Percentiles rank a stretch among this genome's conserved stretches.
phyloP scores from a whole-genome alignment of 768 basidiomycete genomes.

The Leucosporidium scottii region DNA sequence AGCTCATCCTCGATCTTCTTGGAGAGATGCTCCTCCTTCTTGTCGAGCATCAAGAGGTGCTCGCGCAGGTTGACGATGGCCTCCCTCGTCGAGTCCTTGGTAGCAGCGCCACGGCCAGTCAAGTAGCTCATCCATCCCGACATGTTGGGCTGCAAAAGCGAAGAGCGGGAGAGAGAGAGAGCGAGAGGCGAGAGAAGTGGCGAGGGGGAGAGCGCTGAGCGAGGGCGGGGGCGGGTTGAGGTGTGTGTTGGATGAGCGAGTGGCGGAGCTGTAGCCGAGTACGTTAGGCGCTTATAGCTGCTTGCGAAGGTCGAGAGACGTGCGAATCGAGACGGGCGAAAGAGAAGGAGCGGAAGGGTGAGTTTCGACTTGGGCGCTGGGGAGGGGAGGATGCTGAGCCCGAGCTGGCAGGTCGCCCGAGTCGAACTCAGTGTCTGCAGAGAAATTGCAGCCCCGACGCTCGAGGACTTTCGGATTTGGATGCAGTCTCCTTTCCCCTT shows the following conservation, averaged over 20 bases:
- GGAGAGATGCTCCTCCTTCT: constrained; percentile 95
- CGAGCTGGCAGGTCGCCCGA: too few species aligned
- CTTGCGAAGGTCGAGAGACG: too few species aligned
- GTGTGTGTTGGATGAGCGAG: background rate
- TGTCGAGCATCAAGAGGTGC: constrained; percentile 94
- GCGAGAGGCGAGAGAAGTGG: background rate
- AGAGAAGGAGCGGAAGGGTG: too few species aligned
- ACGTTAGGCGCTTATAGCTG: too few species aligned
- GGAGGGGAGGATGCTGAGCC: too few species aligned
- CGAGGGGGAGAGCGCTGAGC: background rate
- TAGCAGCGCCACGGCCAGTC: constrained; percentile 60
- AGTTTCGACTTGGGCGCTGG: too few species aligned
- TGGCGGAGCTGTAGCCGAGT: too few species aligned
- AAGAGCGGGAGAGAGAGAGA: background rate
- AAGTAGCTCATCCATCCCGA: constrained; percentile 75
- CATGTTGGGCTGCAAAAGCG: constrained; percentile 38
- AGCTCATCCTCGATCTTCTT: constrained; percentile 94
- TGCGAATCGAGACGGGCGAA: too few species aligned
- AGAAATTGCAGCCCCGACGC: too few species aligned
- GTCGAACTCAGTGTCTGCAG: too few species aligned
- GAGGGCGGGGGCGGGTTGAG: background rate
- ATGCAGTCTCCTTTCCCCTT: too few species aligned
- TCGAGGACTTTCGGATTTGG: too few species aligned
- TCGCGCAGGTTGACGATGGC: constrained; percentile 88
- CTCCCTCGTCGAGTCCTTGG: constrained; percentile 77